Percentiles rank a stretch among this genome's conserved stretches.
These are phyloP conservation scores for Fusarium annulatum DNA, from an alignment of 2,329 filamentous ascomycete genomes.

Conservation along the genomic window DNA sequence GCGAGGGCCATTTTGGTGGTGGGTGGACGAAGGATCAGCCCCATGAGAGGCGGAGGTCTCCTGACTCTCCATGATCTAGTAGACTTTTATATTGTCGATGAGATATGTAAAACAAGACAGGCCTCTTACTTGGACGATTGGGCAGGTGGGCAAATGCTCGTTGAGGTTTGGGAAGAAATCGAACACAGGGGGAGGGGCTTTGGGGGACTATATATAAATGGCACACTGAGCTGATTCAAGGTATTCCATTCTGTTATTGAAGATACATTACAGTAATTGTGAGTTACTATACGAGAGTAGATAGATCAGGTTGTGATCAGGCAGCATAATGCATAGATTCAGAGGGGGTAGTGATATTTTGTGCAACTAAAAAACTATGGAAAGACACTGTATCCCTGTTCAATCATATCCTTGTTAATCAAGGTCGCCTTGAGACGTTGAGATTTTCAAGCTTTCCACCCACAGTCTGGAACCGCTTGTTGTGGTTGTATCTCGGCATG, in stretches of 20 bases:
- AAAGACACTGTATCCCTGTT: background rate
- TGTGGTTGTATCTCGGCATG: background rate
- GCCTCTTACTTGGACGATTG: background rate
- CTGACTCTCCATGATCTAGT: background rate
- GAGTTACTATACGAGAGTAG: background rate
- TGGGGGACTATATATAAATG: background rate
- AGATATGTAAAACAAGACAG: background rate
- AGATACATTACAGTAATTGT: background rate
- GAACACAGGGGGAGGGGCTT: background rate
- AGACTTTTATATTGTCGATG: no score
- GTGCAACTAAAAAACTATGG: background rate
- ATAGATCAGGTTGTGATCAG: background rate
- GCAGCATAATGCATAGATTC: background rate
- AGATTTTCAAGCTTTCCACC: background rate
- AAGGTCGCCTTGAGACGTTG: no score
- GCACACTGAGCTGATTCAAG: constrained; percentile 1
- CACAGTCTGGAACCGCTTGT: background rate
- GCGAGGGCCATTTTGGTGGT: background rate
- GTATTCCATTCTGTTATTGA: background rate
- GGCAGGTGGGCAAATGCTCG: background rate
- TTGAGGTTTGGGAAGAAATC: background rate
- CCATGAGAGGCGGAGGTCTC: no score
- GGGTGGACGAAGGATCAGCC: background rate
- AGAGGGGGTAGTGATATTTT: background rate
- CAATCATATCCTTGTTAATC: background rate